Evolutionary conservation across 768 basidiomycete species (phyloP).

Genomic region (Tremella fuciformis): DNA sequence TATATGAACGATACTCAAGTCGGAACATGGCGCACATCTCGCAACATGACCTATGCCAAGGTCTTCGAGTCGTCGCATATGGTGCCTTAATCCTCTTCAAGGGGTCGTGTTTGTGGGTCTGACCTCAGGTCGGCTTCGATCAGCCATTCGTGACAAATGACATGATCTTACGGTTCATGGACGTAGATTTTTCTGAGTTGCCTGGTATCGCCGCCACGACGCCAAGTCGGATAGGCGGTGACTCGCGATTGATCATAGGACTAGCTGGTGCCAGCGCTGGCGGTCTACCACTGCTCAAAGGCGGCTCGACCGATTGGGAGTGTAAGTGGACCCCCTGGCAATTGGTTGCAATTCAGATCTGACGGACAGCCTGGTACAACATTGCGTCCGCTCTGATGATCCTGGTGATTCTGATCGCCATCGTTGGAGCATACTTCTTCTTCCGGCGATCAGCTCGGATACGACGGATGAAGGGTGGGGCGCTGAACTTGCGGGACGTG

Average conservation of each 20-base stretch:
- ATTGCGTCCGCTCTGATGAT: conserved; percentile 84
- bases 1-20: conserved; percentile 68
- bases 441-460: conserved; percentile 60
- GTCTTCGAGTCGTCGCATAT: conserved; percentile 54
- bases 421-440: conserved; percentile 75
- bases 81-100: not conserved
- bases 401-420: conserved; percentile 66
- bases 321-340: conserved; percentile 56
- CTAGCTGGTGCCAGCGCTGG: conserved; percentile 53
- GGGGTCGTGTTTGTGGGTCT: conserved; percentile 72
- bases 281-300: conserved; percentile 69
- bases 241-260: conserved; percentile 64
- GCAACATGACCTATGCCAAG: conserved; percentile 91
- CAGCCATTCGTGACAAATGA: conserved; percentile 84
- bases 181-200: conserved; percentile 77
- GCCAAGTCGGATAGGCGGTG: conserved; percentile 72
- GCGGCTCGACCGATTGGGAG: conserved; percentile 72
- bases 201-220: conserved; percentile 76
- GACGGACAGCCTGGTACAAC: conserved; percentile 78
- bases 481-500: conserved; percentile 18
- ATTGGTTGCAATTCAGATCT: not conserved
- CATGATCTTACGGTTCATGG: conserved; percentile 98
- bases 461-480: conserved; percentile 39
- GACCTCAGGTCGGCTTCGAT: conserved; percentile 85
- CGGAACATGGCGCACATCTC: conserved; percentile 84